phyloP scores from a whole-genome alignment of 345 rosid genomes.

The Moricandia moricandioides region DNA sequence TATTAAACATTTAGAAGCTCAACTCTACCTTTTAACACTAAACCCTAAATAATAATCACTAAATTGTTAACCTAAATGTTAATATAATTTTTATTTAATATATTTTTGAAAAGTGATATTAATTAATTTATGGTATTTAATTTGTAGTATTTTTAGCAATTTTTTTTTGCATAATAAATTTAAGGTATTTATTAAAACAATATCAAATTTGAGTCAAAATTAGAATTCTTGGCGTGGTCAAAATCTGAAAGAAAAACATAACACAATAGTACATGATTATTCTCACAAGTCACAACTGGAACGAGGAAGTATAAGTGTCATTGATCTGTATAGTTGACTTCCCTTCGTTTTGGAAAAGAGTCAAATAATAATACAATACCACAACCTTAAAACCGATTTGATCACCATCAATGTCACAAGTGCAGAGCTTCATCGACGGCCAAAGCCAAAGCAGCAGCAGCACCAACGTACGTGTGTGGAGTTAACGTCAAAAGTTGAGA shows the following conservation, averaged over 20 bases:
- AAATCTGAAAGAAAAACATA: neutral
- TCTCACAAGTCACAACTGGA: neutral
- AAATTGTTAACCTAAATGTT: too few species aligned
- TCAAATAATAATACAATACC: conserved; percentile 1
- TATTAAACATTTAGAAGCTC: too few species aligned
- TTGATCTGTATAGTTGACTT: neutral
- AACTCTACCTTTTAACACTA: too few species aligned
- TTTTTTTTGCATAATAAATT: too few species aligned
- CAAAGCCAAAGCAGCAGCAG: conserved; percentile 65
- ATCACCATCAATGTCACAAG: conserved; percentile 10
- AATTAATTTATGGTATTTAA: too few species aligned
- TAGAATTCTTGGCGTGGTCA: too few species aligned
- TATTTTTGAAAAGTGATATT: too few species aligned
- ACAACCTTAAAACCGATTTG: neutral
- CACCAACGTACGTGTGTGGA: conserved; percentile 77
- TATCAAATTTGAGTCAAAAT: neutral
- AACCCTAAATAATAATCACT: too few species aligned
- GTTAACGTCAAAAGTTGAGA: conserved; percentile 57
- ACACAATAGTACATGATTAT: neutral
- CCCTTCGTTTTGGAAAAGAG: neutral
- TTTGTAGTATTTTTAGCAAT: too few species aligned
- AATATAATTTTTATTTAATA: too few species aligned
- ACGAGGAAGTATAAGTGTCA: neutral
- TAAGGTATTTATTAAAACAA: too few species aligned
- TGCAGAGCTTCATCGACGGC: conserved; percentile 44